Percentiles rank a stretch among this genome's conserved stretches.
Evolutionary conservation across 768 basidiomycete species (phyloP).

Genomic region (Lentinula raphanica): DNA sequence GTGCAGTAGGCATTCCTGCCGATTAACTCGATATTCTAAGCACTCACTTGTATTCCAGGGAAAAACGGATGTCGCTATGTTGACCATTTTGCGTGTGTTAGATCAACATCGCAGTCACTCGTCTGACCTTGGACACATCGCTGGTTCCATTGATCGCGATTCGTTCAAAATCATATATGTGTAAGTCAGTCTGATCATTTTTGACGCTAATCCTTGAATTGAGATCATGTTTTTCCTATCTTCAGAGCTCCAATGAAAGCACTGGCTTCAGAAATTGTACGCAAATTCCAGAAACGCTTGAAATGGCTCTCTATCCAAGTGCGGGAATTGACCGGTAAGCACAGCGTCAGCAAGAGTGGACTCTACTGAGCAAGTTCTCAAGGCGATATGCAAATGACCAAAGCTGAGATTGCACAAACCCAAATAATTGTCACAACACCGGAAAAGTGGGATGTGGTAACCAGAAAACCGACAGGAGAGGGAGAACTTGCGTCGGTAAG

Average conservation of each 20-base stretch:
- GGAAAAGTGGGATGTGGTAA: constrained; percentile 99
- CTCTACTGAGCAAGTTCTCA: constrained; percentile 9
- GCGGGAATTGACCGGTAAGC: constrained; percentile 80
- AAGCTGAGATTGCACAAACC: constrained; percentile 88
- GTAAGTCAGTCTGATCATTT: constrained; percentile 32
- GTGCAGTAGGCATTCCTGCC: constrained; percentile 65
- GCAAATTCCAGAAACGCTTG: constrained; percentile 86
- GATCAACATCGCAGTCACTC: constrained; percentile 51
- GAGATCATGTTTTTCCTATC: background rate
- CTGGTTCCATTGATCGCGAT: constrained; percentile 55
- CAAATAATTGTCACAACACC: constrained; percentile 99
- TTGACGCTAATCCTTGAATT: background rate
- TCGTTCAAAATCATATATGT: constrained; percentile 97
- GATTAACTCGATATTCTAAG: background rate
- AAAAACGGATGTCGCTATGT: constrained; percentile 98
- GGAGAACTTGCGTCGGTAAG: constrained; percentile 91
- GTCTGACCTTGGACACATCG: constrained; percentile 27
- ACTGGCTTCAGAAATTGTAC: constrained; percentile 88
- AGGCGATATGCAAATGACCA: constrained; percentile 97
- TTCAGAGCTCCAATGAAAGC: constrained; percentile 96
- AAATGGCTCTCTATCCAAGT: constrained; percentile 85
- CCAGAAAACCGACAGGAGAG: constrained; percentile 93
- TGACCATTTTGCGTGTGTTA: constrained; percentile 85
- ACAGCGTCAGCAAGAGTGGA: background rate
- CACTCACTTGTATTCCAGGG: constrained; percentile 47